These are phyloP conservation scores for Salix suchowensis DNA, from an alignment of 345 rosid species.

Conservation along the genomic window DNA sequence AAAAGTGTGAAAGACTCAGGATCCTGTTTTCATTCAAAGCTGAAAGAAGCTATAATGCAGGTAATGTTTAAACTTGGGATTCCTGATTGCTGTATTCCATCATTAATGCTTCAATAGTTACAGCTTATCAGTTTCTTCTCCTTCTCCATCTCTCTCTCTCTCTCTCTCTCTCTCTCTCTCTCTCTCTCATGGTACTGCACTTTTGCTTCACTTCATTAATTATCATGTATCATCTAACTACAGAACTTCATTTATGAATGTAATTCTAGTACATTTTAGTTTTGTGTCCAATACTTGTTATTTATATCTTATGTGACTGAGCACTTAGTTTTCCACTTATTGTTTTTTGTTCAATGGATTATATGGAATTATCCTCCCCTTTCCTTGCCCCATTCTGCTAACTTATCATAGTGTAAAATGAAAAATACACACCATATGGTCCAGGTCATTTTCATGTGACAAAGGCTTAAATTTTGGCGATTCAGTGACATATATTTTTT, in stretches of 20 bases:
- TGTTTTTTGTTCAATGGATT: not conserved
- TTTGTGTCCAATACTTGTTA: not conserved
- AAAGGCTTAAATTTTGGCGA: not conserved
- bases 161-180: too few species aligned
- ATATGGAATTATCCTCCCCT: not conserved
- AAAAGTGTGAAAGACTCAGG: conserved; percentile 91
- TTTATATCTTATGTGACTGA: not conserved
- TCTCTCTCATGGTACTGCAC: not conserved
- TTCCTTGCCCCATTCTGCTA: not conserved
- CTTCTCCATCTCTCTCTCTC: too few species aligned
- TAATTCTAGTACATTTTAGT: not conserved
- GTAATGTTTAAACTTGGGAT: conserved; percentile 34
- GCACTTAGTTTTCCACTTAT: not conserved
- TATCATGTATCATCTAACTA: not conserved
- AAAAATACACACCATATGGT: not conserved
- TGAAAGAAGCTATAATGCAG: conserved; percentile 85
- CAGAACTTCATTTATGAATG: not conserved
- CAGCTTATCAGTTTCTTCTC: not conserved
- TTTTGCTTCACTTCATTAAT: not conserved
- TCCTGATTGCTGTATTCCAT: conserved; percentile 1
- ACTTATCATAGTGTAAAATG: not conserved
- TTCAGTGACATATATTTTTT: not conserved
- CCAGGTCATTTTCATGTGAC: not conserved
- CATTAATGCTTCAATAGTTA: not conserved
- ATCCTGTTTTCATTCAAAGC: conserved; percentile 72